phyloP scores from a whole-genome alignment of 2,329 filamentous ascomycete genomes.

The Alternaria triticimaculans region DNA sequence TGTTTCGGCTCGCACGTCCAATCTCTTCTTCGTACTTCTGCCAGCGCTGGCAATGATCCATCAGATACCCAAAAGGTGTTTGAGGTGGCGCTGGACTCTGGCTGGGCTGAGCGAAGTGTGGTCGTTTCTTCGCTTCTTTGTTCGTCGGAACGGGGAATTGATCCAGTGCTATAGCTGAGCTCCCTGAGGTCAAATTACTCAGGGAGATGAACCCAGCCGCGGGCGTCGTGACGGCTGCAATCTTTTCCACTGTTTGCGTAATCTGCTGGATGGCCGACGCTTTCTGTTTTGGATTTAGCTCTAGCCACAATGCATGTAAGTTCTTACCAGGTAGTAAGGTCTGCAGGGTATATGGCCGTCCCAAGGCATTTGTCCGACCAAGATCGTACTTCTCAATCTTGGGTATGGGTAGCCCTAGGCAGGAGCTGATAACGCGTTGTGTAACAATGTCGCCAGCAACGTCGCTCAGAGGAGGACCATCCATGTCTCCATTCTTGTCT shows the following conservation, averaged over 20 bases:
- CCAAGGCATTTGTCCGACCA: background rate
- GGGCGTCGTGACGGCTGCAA: background rate
- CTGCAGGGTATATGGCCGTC: slow-evolving; percentile 4
- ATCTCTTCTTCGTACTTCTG: background rate
- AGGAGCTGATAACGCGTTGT: background rate
- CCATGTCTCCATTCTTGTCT: background rate
- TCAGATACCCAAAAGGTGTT: background rate
- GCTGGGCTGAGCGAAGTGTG: background rate
- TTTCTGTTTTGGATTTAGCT: background rate
- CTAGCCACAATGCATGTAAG: background rate
- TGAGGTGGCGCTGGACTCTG: background rate
- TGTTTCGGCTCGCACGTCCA: background rate
- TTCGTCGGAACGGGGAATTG: background rate
- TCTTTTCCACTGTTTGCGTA: slow-evolving; percentile 1
- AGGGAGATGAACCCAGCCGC: slow-evolving; percentile 1
- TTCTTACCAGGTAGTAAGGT: background rate
- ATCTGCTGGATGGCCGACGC: background rate
- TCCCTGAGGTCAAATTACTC: background rate
- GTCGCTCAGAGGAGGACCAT: background rate
- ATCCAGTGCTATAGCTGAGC: background rate
- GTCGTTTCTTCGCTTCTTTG: too few species aligned
- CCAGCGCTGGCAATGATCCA: slow-evolving; percentile 7
- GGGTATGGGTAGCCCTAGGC: background rate
- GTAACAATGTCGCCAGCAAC: background rate
- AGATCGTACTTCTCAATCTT: background rate